These are phyloP conservation scores for Aspergillus carbonarius DNA, from an alignment of 2,329 filamentous ascomycete genomes.

Conservation along the genomic window DNA sequence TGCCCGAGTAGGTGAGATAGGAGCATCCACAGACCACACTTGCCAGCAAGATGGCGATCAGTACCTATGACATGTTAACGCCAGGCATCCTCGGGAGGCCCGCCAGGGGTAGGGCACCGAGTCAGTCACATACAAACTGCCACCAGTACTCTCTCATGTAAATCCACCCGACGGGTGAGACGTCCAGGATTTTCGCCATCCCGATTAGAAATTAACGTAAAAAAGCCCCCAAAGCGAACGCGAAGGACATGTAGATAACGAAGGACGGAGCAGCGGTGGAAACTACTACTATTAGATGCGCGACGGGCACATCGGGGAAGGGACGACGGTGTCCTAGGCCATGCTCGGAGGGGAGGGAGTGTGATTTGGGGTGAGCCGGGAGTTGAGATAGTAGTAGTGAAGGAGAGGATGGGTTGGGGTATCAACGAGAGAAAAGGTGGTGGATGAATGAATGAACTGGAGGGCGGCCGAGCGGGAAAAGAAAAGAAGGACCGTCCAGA, in stretches of 20 bases:
- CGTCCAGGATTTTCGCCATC: constrained; percentile 32
- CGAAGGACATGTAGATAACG: constrained; percentile 12
- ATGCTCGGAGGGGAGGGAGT: neutral
- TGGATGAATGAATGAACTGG: neutral
- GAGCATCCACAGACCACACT: constrained; percentile 29
- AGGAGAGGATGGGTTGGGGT: neutral
- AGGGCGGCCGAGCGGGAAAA: neutral
- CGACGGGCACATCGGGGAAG: neutral
- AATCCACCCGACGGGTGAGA: constrained; percentile 35
- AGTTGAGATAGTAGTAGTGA: neutral
- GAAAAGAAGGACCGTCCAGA: neutral
- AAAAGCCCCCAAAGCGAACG: neutral
- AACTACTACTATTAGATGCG: constrained; percentile 2
- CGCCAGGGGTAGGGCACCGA: neutral
- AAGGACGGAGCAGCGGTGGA: neutral
- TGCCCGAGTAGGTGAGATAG: constrained; percentile 31
- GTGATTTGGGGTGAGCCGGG: neutral
- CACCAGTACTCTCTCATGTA: constrained; percentile 42
- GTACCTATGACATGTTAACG: constrained; percentile 29
- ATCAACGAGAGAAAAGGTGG: constrained; percentile 2
- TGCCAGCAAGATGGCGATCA: constrained; percentile 35
- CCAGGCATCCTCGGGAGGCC: neutral
- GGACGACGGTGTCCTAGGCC: neutral
- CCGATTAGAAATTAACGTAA: constrained; percentile 19
- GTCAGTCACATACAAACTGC: constrained; percentile 40